Conservation (phyloP, 2,329 filamentous ascomycete species). For the Pseudopithomyces maydicus region DNA sequence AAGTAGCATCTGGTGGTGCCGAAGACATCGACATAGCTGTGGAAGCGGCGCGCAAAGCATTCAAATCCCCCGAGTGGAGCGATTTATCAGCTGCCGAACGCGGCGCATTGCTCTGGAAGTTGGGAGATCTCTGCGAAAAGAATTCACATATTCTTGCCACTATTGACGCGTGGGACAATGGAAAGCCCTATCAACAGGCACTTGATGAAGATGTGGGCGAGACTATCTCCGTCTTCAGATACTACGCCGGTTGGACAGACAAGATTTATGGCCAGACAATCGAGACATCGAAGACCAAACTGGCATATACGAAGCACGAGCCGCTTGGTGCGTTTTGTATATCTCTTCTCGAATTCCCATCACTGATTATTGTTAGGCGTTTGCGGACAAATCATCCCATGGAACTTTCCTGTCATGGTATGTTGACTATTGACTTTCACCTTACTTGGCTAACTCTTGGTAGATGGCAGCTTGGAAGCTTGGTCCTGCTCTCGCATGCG, state of each 20-base stretch:
- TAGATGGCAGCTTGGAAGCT: slow-evolving; percentile 49
- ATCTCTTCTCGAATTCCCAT: not conserved
- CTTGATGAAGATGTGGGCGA: slow-evolving; percentile 64
- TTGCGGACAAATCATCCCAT: slow-evolving; percentile 31
- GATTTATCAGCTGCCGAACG: slow-evolving; percentile 11
- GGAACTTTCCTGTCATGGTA: slow-evolving; percentile 51
- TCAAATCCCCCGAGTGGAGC: slow-evolving; percentile 20
- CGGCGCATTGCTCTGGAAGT: slow-evolving; percentile 18
- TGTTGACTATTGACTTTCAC: slow-evolving; percentile 57
- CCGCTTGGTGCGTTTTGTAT: slow-evolving; percentile 54
- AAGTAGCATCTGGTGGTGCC: slow-evolving; percentile 33
- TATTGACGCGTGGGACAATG: slow-evolving; percentile 69
- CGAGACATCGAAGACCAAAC: slow-evolving; percentile 67
- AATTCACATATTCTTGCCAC: slow-evolving; percentile 17
- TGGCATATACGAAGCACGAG: slow-evolving; percentile 74
- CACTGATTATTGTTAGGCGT: slow-evolving; percentile 4
- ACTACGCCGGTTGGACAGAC: slow-evolving; percentile 77
- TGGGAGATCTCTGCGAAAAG: slow-evolving; percentile 22
- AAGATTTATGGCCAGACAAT: slow-evolving; percentile 76
- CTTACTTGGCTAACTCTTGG: not conserved
- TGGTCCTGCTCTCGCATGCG: slow-evolving; percentile 58
- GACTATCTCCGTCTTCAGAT: slow-evolving; percentile 52
- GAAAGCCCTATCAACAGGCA: slow-evolving; percentile 69
- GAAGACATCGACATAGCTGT: slow-evolving; percentile 39
- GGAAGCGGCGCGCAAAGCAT: slow-evolving; percentile 29